Evolutionary conservation across 2,329 filamentous ascomycete species (phyloP), one percentile per base, ranked within the genome.

Genomic region (Rugonectria rugulosa): DNA sequence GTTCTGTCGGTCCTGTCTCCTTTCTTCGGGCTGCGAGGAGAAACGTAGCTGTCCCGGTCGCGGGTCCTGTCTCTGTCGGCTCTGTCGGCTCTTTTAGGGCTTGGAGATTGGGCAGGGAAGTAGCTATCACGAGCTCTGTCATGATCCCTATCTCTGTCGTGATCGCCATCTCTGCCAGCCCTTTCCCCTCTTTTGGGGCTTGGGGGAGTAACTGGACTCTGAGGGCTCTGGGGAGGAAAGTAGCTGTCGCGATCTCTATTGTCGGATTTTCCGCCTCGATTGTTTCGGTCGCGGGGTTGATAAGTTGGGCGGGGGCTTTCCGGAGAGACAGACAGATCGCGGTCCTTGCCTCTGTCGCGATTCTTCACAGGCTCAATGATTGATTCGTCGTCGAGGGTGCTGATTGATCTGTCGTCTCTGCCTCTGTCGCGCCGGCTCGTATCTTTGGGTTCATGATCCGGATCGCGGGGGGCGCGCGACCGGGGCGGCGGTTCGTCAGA

Each of bases 381-480:
- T 5, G 37, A 40, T 3, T 24, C 37, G 8, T 40, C 37, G 20
- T 21, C 24, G 6, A 24, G 5, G 6, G 23, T 21, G 19, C 37
- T 40, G 20, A 23, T 23, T 20, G 19, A 14, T 14, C 37, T 40
- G 12, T 40, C 36, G 59, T 29, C 23, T 14, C 36, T 43, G 15
- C 23, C 15, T 11, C 32, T 45, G 20, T 46, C 41, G 6, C 29
- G 48, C 40, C 48, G 29, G 31, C 62, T 57, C 53, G 58, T 53
- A 46, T 66, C 63, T 21, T 46, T 43, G 27, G 32, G n/a, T 26
- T 34, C 46, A 24, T 37, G 50, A 26, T 67, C 64, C 32, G 48
- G 54, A 32, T 66, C 61, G 46, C 57, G 61, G 49, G 64, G 62
- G 55, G 61, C 60, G 56, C 62, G 63, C 47, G 64, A 62, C 34